phyloP scores from a whole-genome alignment of 768 basidiomycete species.

The Mycena leptocephala region DNA sequence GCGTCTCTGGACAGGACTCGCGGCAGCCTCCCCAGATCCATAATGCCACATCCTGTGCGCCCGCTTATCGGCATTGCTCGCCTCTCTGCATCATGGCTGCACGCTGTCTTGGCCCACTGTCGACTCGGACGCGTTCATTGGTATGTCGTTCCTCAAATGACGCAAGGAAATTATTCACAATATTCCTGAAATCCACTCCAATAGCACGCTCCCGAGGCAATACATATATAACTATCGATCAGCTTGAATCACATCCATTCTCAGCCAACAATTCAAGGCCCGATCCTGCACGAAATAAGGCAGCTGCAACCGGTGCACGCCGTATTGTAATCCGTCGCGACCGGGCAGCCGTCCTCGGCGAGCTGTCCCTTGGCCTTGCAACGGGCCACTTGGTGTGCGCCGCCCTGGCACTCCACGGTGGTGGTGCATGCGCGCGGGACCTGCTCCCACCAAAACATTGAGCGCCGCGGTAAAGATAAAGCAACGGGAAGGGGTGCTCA shows the following conservation, averaged over 20 bases:
- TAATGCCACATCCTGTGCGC: slow-evolving; percentile 5
- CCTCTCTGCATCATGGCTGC: neutral
- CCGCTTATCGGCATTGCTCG: neutral
- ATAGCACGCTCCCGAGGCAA: slow-evolving; percentile 1
- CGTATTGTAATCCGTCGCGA: neutral
- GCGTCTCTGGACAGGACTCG: too few relatives aligned
- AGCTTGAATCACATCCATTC: neutral
- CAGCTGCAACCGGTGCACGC: neutral
- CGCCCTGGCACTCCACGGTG: neutral
- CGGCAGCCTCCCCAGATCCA: neutral
- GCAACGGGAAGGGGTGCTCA: neutral
- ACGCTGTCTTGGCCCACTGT: neutral
- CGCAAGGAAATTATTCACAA: neutral
- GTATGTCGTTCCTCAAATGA: neutral
- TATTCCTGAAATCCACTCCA: slow-evolving; percentile 2
- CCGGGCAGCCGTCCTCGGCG: neutral
- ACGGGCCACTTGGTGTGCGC: neutral
- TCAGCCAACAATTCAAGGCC: too few relatives aligned
- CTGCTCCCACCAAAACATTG: neutral
- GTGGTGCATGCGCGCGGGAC: slow-evolving; percentile 6
- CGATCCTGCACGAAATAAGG: neutral
- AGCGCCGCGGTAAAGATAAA: neutral
- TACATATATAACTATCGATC: neutral
- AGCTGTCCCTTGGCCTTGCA: neutral
- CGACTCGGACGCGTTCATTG: neutral